These are phyloP conservation scores for Ophiostoma montium DNA, from an alignment of 2,329 filamentous ascomycete genomes.

Conservation along the genomic window DNA sequence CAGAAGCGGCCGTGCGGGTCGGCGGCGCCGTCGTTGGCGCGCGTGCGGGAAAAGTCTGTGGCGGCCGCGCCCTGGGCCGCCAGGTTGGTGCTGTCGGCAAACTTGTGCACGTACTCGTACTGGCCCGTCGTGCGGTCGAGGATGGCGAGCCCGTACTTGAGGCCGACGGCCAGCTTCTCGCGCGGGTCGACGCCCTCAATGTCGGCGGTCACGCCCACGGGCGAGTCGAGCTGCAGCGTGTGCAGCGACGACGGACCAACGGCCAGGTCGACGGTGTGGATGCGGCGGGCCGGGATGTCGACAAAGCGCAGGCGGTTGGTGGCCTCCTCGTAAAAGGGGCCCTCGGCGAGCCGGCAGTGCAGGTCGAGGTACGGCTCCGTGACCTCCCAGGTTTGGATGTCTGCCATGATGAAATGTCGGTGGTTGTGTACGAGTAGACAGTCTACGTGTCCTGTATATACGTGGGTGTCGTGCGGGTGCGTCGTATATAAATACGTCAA, in stretches of 20 bases:
- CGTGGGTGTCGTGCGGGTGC: too few species aligned
- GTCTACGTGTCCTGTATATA: too few species aligned
- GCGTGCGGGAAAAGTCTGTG: conserved; percentile 36
- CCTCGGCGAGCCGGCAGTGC: conserved; percentile 57
- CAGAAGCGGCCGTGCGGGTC: conserved; percentile 73
- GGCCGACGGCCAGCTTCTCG: conserved; percentile 59
- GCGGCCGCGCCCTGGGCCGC: conserved; percentile 10
- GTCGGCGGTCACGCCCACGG: conserved; percentile 59
- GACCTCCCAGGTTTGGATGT: conserved; percentile 33
- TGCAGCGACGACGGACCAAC: conserved; percentile 49
- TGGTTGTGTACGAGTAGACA: too few species aligned
- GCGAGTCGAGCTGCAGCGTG: conserved; percentile 41
- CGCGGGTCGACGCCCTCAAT: conserved; percentile 50
- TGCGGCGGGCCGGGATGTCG: conserved; percentile 64
- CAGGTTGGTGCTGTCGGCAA: conserved; percentile 21
- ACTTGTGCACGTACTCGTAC: conserved; percentile 39
- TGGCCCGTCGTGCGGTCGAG: conserved; percentile 48
- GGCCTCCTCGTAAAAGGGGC: conserved; percentile 55
- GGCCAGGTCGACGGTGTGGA: conserved; percentile 56
- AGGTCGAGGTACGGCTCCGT: conserved; percentile 43
- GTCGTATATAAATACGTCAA: background rate
- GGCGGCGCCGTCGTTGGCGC: conserved; percentile 70
- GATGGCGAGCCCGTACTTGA: conserved; percentile 71
- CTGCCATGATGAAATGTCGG: background rate
- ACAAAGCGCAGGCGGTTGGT: conserved; percentile 59